These are phyloP conservation scores for Penicillium longicatenatum DNA, from an alignment of 495 filamentous ascomycete genomes.

Conservation along the genomic window DNA sequence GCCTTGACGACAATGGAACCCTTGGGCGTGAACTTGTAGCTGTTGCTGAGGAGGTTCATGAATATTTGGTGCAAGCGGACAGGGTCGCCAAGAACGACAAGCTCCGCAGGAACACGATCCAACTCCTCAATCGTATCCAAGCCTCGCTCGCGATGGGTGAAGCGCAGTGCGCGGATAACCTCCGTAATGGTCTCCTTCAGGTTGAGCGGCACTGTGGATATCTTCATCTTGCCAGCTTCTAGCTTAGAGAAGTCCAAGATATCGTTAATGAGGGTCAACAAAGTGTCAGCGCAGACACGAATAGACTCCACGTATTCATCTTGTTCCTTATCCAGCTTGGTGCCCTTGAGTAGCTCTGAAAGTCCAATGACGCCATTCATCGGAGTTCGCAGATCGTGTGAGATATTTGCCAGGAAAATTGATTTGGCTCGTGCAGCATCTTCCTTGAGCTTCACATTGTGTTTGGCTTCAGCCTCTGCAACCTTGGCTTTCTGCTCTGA, in stretches of 20 bases:
- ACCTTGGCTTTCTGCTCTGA: conserved; percentile 81
- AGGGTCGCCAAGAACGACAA: conserved; percentile 87
- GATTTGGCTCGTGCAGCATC: conserved; percentile 89
- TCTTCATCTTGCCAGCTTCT: conserved; percentile 94
- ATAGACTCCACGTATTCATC: conserved; percentile 92
- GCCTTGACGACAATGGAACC: conserved; percentile 82
- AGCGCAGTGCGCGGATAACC: conserved; percentile 82
- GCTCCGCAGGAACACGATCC: conserved; percentile 61
- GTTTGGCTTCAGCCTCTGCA: conserved; percentile 80
- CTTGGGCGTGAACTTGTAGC: conserved; percentile 88
- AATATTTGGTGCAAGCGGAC: conserved; percentile 90
- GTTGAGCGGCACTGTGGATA: conserved; percentile 82
- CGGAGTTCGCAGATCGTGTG: conserved; percentile 82
- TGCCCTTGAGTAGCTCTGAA: conserved; percentile 81
- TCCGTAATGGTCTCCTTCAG: conserved; percentile 84
- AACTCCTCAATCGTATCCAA: conserved; percentile 73
- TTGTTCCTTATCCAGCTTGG: conserved; percentile 75
- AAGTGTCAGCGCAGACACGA: conserved; percentile 82
- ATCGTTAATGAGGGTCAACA: conserved; percentile 94
- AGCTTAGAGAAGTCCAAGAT: conserved; percentile 92
- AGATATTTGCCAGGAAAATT: conserved; percentile 92
- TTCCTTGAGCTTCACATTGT: conserved; percentile 85
- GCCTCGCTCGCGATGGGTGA: conserved; percentile 78
- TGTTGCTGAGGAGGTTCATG: conserved; percentile 91
- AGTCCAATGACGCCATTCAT: conserved; percentile 91